Evolutionary conservation across 192 early-diverging fungal genomes (phyloP), one percentile per base, ranked within the genome.

Genomic region (Coemansia sp.): DNA sequence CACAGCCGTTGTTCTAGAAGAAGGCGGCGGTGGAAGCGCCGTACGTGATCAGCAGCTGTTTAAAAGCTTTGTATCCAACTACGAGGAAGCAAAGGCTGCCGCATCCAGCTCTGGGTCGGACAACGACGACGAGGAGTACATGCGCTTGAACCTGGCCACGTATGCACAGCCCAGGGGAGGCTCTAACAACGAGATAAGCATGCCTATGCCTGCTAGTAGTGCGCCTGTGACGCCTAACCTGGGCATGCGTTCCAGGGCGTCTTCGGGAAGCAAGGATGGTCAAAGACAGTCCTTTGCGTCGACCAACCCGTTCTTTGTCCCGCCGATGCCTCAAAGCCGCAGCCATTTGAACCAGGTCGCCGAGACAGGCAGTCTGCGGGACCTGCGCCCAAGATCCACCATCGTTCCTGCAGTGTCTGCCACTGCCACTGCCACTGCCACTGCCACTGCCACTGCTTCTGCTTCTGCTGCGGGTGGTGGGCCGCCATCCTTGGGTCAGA

Each of bases 341-440:
- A 61, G 63, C 46, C 53, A 37, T 20, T 64, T 62, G 4, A 54
- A 51, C 46, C 57, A 66, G 29, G 54, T 66, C 6, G 70, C 70
- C 11, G 70, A 73, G 39, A 73, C 70, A 3, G 70, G 70, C 14
- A 50, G 46, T 50, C 55, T 73, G 45, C 70, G 70, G 34, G 41
- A 45, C 26, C 57, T 73, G 40, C 70, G 63, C 10, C 30, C 58
- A 5, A 29, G 20, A 17, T 29, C 36, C 15, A 18, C 36, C 36
- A n/a, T n/a, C n/a, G n/a, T n/a, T n/a, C n/a, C n/a, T n/a, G n/a
- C n/a, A n/a, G n/a, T n/a, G n/a, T n/a, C n/a, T n/a, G n/a, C n/a
- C n/a, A n/a, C n/a, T n/a, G n/a, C n/a, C n/a, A n/a, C n/a, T n/a
- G n/a, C n/a, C n/a, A 32, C 11, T 19, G 19, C 42, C 5, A n/a